These are phyloP conservation scores for Vaccinium darrowii DNA, from an alignment of 148 eudicot species.

Conservation along the genomic window DNA sequence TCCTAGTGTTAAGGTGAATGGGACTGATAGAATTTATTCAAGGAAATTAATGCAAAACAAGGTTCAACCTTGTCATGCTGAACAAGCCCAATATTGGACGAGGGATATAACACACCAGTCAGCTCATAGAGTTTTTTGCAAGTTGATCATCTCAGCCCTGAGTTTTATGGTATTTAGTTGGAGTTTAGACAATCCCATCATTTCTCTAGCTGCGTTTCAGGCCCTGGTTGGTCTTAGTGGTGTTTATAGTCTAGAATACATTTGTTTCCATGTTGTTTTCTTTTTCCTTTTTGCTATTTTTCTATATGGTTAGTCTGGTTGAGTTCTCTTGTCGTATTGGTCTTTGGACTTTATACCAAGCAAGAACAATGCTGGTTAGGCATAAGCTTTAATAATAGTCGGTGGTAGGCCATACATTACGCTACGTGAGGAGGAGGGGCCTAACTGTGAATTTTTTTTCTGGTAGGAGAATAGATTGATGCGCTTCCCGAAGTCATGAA, in stretches of 20 bases:
- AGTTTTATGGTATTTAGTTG: not conserved
- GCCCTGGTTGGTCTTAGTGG: not conserved
- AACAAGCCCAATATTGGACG: not conserved
- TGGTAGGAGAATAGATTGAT: not conserved
- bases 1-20: not conserved
- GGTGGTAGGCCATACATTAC: not conserved
- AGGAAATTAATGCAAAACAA: not conserved
- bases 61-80: slow-evolving; percentile 1
- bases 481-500: slow-evolving; percentile 36
- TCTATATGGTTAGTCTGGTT: not conserved
- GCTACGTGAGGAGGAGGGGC: not conserved
- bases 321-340: not conserved
- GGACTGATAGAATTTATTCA: not conserved
- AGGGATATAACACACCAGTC: not conserved
- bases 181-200: not conserved
- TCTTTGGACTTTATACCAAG: not conserved
- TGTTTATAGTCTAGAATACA: not conserved
- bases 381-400: not conserved
- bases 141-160: not conserved
- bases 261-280: slow-evolving; percentile 3
- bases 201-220: not conserved
- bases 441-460: not conserved
- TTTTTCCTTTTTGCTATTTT: not conserved
- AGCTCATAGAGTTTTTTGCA: not conserved
- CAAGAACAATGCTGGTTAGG: not conserved